Conservation (phyloP, 768 basidiomycete species). For the Austroboletus festivus region DNA sequence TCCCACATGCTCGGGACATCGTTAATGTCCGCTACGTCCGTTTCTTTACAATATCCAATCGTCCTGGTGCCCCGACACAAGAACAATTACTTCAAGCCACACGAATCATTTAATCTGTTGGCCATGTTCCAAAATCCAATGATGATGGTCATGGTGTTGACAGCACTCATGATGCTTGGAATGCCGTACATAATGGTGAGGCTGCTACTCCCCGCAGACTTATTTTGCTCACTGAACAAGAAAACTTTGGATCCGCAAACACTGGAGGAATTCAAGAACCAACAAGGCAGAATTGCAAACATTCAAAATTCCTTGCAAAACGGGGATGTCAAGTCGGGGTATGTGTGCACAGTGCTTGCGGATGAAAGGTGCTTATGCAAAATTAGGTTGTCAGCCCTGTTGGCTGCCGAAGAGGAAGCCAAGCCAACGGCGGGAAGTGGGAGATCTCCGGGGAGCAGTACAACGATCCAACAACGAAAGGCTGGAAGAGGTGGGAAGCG, state of each 20-base stretch:
- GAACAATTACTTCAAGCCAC: constrained; percentile 64
- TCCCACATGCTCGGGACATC: constrained; percentile 71
- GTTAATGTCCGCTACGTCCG: constrained; percentile 51
- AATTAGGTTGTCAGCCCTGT: constrained; percentile 43
- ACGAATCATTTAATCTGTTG: constrained; percentile 68
- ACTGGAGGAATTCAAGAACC: constrained; percentile 59
- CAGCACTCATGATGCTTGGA: constrained; percentile 62
- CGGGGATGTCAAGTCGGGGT: constrained; percentile 62
- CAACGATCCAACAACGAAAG: constrained; percentile 29
- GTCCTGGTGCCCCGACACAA: constrained; percentile 51
- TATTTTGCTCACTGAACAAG: constrained; percentile 37
- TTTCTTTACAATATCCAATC: constrained; percentile 62
- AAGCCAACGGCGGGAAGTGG: constrained; percentile 24
- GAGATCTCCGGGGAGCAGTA: constrained; percentile 17
- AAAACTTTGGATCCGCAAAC: constrained; percentile 75
- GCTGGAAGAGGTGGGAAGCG: constrained; percentile 37
- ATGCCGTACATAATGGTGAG: constrained; percentile 76
- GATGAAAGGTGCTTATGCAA: constrained; percentile 3
- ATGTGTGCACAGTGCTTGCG: constrained; percentile 17
- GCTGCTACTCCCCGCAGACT: background rate
- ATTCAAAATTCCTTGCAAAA: constrained; percentile 55
- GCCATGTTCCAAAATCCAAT: constrained; percentile 82
- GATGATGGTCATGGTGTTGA: constrained; percentile 75
- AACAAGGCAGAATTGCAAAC: constrained; percentile 54
- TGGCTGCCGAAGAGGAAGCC: constrained; percentile 40